Percentiles rank a stretch among this genome's conserved stretches.
Evolutionary conservation across 306 rosid genomes (phyloP).

Genomic region (Rosa persica): DNA sequence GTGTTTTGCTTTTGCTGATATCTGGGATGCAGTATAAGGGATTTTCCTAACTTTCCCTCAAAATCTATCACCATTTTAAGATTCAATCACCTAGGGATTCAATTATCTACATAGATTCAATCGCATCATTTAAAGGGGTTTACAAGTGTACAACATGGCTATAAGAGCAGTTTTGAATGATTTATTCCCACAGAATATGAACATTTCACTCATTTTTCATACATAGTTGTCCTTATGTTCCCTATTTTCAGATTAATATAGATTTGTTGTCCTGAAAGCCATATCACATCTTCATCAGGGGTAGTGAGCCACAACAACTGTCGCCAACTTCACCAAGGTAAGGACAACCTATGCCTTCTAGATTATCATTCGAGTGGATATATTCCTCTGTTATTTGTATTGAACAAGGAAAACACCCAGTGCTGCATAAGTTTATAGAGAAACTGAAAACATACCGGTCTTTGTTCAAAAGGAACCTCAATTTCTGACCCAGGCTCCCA

Average conservation of each 20-base stretch:
- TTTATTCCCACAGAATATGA: not conserved
- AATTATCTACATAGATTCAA: not conserved
- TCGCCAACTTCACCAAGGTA: not conserved
- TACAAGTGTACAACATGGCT: not conserved
- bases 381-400: not conserved
- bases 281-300: not conserved
- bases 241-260: not conserved
- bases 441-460: slow-evolving; percentile 61
- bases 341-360: not conserved
- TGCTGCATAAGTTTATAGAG: not conserved
- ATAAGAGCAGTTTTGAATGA: not conserved
- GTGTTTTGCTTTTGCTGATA: not conserved
- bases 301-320: not conserved
- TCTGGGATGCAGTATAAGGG: not conserved
- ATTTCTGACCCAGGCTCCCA: slow-evolving; percentile 91
- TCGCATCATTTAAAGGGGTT: not conserved
- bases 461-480: slow-evolving; percentile 92
- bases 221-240: not conserved
- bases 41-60: not conserved
- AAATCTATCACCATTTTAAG: not conserved
- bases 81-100: not conserved
- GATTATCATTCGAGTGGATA: not conserved
- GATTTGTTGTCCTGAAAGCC: not conserved
- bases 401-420: not conserved
- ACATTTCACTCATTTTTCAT: not conserved